phyloP scores from a whole-genome alignment of 306 rosid genomes.

The Datisca glomerata region DNA sequence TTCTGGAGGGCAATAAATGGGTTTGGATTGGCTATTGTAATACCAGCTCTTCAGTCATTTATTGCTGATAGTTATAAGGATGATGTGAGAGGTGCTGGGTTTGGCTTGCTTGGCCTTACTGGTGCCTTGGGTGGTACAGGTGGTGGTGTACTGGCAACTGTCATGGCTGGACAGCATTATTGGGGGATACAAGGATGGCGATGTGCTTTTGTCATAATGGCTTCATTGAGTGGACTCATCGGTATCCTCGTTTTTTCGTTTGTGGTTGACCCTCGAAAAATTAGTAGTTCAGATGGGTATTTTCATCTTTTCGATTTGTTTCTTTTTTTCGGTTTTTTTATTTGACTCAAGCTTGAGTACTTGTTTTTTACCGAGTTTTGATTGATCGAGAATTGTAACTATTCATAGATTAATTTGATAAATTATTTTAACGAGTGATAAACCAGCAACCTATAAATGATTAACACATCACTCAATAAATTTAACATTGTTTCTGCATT shows the following conservation, averaged over 20 bases:
- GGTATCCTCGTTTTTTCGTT: conserved; percentile 65
- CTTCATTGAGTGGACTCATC: conserved; percentile 62
- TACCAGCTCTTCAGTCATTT: conserved; percentile 94
- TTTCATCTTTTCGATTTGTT: not conserved
- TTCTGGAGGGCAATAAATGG: conserved; percentile 93
- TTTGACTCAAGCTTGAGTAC: no score
- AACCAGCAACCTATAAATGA: no score
- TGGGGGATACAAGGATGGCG: conserved; percentile 84
- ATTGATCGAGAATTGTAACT: no score
- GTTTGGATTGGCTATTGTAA: conserved; percentile 89
- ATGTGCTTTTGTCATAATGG: conserved; percentile 69
- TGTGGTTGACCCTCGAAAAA: conserved; percentile 65
- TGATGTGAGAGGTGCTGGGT: conserved; percentile 71
- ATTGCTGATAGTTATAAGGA: conserved; percentile 87
- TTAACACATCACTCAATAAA: no score
- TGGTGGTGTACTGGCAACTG: conserved; percentile 89
- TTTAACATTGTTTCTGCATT: not conserved
- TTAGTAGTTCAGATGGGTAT: conserved; percentile 10
- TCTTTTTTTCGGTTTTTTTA: no score
- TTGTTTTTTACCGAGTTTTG: no score
- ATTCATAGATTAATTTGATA: no score
- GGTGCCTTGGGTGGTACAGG: conserved; percentile 86
- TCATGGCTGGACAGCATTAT: conserved; percentile 83
- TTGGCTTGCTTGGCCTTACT: conserved; percentile 65
- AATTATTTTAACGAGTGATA: no score